phyloP scores from a whole-genome alignment of 129 eudicot species.

The Oenanthe sinensis region DNA sequence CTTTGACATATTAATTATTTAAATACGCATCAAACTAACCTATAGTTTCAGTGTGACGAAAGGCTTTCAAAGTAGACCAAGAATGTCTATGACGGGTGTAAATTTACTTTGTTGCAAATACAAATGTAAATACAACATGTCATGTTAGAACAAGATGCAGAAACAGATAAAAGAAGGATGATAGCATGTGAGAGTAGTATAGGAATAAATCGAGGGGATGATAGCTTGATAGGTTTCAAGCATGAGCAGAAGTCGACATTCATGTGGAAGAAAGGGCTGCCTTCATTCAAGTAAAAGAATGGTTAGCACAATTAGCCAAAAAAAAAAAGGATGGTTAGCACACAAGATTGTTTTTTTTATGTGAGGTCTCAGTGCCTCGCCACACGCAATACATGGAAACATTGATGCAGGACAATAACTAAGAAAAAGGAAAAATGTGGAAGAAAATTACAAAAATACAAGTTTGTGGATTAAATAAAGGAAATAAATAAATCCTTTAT shows the following conservation, averaged over 20 bases:
- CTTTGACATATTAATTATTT: background rate
- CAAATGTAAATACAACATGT: background rate
- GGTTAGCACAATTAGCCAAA: background rate
- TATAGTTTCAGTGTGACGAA: background rate
- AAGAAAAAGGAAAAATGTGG: too few species aligned
- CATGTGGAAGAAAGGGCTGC: too few species aligned
- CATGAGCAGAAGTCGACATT: too few species aligned
- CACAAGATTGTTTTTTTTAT: background rate
- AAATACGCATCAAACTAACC: background rate
- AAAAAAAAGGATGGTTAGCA: background rate
- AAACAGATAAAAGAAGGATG: background rate
- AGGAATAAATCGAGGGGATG: background rate
- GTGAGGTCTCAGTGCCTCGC: background rate
- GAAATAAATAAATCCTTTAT: background rate
- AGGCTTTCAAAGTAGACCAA: background rate
- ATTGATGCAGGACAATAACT: too few species aligned
- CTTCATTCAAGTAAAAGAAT: background rate
- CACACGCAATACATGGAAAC: too few species aligned
- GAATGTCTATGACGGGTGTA: background rate
- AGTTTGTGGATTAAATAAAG: too few species aligned
- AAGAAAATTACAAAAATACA: too few species aligned
- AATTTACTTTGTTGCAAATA: background rate
- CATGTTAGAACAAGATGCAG: background rate
- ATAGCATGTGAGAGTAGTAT: background rate
- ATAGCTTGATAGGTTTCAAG: too few species aligned